Conservation (phyloP, 192 early-diverging fungal species). For the Coemansia erecta region DNA sequence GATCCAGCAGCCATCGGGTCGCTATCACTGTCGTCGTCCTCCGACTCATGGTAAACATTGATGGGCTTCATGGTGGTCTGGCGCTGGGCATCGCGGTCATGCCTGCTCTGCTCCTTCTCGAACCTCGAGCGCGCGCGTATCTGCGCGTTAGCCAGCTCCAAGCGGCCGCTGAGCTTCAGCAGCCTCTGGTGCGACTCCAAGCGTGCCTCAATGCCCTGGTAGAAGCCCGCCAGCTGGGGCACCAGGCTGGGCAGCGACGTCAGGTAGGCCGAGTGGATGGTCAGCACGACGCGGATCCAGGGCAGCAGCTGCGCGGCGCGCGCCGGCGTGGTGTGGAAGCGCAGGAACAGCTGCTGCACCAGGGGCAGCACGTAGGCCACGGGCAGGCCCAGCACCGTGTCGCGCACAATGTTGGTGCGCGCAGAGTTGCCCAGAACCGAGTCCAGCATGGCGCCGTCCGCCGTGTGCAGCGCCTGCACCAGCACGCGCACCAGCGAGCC, state of each 20-base stretch:
- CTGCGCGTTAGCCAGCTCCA: constrained; percentile 45
- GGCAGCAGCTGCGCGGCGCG: constrained; percentile 34
- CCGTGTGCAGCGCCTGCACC: constrained; percentile 47
- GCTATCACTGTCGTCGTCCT: constrained; percentile 18
- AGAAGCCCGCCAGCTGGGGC: constrained; percentile 42
- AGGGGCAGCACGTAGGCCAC: constrained; percentile 37
- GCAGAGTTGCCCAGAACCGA: constrained; percentile 36
- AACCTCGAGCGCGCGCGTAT: constrained; percentile 25
- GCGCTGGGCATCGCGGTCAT: constrained; percentile 12
- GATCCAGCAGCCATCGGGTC: not conserved
- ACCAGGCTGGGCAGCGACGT: constrained; percentile 37
- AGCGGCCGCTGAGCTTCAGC: constrained; percentile 33
- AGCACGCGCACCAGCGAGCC: constrained; percentile 50
- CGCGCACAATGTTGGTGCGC: constrained; percentile 35
- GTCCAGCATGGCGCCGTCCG: constrained; percentile 32
- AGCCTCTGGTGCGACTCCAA: constrained; percentile 33
- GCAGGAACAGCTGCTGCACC: constrained; percentile 47
- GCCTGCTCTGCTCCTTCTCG: constrained; percentile 17
- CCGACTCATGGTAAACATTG: constrained; percentile 31
- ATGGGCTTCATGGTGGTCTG: constrained; percentile 27
- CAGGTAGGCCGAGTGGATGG: constrained; percentile 41
- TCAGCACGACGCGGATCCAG: constrained; percentile 37
- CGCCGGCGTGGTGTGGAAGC: constrained; percentile 29
- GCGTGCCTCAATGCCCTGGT: constrained; percentile 34
- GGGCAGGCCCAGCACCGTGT: constrained; percentile 37